A percentile compares a stretch with the other conserved stretches of the same genome.
These are phyloP conservation scores for Leccinum uliginosum DNA, from an alignment of 768 basidiomycete genomes.

Conservation along the genomic window DNA sequence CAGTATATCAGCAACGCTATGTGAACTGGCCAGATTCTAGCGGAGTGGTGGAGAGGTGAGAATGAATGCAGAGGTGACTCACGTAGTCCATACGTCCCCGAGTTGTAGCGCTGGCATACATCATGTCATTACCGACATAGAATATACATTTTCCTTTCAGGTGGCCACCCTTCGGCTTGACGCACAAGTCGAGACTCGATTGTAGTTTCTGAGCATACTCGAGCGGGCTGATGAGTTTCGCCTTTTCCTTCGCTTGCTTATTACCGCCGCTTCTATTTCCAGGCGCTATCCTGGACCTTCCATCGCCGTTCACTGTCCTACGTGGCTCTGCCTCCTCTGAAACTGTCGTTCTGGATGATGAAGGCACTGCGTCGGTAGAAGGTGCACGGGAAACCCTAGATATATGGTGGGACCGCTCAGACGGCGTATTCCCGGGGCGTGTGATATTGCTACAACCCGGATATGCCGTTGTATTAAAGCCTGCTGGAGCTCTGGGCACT, in stretches of 20 bases:
- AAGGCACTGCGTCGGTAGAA: neutral
- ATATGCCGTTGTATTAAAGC: slow-evolving; percentile 1
- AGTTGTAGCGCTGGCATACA: slow-evolving; percentile 46
- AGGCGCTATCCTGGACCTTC: slow-evolving; percentile 2
- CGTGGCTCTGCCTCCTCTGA: slow-evolving; percentile 9
- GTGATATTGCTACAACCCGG: slow-evolving; percentile 17
- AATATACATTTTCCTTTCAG: slow-evolving; percentile 54
- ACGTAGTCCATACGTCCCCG: slow-evolving; percentile 59
- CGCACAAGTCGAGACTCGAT: slow-evolving; percentile 24
- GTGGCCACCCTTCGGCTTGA: slow-evolving; percentile 28
- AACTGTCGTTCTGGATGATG: neutral
- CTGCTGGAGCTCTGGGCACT: slow-evolving; percentile 6
- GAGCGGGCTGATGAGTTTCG: slow-evolving; percentile 40
- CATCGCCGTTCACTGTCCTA: slow-evolving; percentile 23
- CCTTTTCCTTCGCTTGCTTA: slow-evolving; percentile 39
- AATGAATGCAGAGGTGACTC: slow-evolving; percentile 25
- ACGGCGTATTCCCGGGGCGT: slow-evolving; percentile 12
- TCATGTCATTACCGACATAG: slow-evolving; percentile 57
- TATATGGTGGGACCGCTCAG: neutral
- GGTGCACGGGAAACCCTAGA: neutral
- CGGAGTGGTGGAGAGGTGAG: neutral
- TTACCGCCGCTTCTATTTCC: slow-evolving; percentile 11
- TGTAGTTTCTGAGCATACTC: slow-evolving; percentile 52
- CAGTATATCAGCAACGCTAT: neutral
- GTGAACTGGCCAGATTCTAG: neutral